Conservation (phyloP, 2,329 filamentous ascomycete genomes). For the Lizonia empirigonia region DNA sequence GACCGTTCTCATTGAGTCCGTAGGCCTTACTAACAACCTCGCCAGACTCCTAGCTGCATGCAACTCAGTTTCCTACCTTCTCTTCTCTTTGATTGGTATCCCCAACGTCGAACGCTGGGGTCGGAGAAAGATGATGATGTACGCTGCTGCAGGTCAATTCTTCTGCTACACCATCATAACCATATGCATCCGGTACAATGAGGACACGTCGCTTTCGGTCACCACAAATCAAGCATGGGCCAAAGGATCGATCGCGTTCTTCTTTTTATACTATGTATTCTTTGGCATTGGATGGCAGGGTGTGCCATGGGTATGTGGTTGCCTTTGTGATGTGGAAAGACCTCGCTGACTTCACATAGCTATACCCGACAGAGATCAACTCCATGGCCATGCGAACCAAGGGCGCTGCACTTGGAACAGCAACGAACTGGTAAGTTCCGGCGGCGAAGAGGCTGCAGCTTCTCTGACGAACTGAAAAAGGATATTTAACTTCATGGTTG, state of each 20-base stretch:
- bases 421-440: conserved; percentile 53
- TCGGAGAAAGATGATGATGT: conserved; percentile 65
- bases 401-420: conserved; percentile 56
- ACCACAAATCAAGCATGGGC: conserved; percentile 35
- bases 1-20: conserved; percentile 63
- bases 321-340: fast-evolving
- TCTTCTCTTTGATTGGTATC: conserved; percentile 56
- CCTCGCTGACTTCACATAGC: conserved; percentile 1
- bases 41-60: conserved; percentile 62
- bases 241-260: conserved; percentile 54
- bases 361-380: conserved; percentile 59
- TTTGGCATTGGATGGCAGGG: conserved; percentile 59
- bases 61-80: conserved; percentile 57
- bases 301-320: conserved; percentile 47
- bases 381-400: conserved; percentile 57
- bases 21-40: conserved; percentile 59
- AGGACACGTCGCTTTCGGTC: conserved; percentile 26
- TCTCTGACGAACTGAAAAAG: not conserved
- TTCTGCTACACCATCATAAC: conserved; percentile 60
- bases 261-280: conserved; percentile 62
- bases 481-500: conserved; percentile 24
- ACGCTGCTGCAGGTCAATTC: conserved; percentile 58
- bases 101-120: conserved; percentile 59
- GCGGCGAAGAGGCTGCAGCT: no score
- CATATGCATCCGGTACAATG: conserved; percentile 54